A percentile compares a stretch with the other conserved stretches of the same genome.
These are phyloP conservation scores for Microdochium paspali DNA, from an alignment of 2,329 filamentous ascomycete species.

Conservation along the genomic window DNA sequence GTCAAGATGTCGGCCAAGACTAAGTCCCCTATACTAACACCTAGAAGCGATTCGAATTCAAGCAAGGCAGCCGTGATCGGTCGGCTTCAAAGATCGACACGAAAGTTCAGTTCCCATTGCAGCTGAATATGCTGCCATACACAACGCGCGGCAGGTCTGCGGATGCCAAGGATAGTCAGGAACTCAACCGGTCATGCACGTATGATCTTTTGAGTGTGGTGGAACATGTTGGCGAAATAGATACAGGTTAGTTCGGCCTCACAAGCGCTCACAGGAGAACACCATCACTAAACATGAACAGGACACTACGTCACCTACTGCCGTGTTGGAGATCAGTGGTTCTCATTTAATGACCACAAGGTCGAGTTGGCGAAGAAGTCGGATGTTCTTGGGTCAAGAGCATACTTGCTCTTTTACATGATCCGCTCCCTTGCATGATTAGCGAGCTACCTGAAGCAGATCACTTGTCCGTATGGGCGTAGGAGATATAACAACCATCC, in stretches of 20 bases:
- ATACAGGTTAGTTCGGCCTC: constrained; percentile 46
- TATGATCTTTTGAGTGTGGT: constrained; percentile 88
- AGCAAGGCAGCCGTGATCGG: constrained; percentile 51
- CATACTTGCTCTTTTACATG: constrained; percentile 86
- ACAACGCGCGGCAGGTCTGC: constrained; percentile 55
- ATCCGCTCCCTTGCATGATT: constrained; percentile 47
- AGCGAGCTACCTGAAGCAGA: constrained; percentile 17
- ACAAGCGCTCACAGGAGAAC: background rate
- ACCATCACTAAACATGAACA: constrained; percentile 8
- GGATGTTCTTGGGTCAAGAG: constrained; percentile 77
- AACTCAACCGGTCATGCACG: constrained; percentile 56
- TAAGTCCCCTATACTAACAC: constrained; percentile 2
- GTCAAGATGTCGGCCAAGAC: constrained; percentile 5
- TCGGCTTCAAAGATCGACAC: constrained; percentile 82
- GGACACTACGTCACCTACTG: constrained; percentile 88
- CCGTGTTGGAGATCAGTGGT: constrained; percentile 79
- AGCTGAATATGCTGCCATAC: constrained; percentile 85
- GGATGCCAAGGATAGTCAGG: constrained; percentile 39
- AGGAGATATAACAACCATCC: too few relatives aligned
- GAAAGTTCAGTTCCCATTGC: constrained; percentile 74
- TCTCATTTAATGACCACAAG: constrained; percentile 90
- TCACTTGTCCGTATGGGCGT: too few relatives aligned
- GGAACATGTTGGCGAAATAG: constrained; percentile 86
- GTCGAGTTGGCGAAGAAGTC: constrained; percentile 76
- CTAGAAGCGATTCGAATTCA: constrained; percentile 61